phyloP scores from a whole-genome alignment of 305 asterid genomes.

The Caryopteris hybrid region DNA sequence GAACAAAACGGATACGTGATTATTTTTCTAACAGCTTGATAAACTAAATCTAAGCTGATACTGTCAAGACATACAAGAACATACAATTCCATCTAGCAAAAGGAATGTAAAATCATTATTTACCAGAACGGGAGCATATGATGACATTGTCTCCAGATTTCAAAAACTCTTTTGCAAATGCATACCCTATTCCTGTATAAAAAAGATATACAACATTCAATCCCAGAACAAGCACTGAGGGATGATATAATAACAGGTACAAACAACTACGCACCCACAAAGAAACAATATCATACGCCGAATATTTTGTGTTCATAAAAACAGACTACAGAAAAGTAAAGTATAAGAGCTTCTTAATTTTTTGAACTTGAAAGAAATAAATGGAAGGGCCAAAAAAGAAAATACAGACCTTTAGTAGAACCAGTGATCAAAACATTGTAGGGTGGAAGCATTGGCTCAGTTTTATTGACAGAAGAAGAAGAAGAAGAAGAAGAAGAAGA shows the following conservation, averaged over 20 bases:
- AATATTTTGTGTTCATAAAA: background rate
- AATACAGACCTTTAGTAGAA: constrained; percentile 58
- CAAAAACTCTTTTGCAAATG: constrained; percentile 88
- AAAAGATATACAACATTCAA: background rate
- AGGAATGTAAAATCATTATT: background rate
- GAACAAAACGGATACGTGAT: too few species aligned
- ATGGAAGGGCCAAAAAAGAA: background rate
- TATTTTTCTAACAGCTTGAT: background rate
- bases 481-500: constrained; percentile 20
- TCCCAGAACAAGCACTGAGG: background rate
- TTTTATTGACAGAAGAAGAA: constrained; percentile 16
- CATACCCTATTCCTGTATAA: constrained; percentile 86
- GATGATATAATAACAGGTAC: background rate
- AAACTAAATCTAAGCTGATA: background rate
- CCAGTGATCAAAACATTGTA: constrained; percentile 80
- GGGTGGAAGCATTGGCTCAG: constrained; percentile 75
- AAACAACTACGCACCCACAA: background rate
- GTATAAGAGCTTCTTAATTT: background rate
- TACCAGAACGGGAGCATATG: constrained; percentile 90
- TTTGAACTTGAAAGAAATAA: background rate
- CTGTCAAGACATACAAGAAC: background rate
- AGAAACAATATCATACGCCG: background rate
- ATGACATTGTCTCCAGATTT: constrained; percentile 88
- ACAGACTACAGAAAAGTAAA: too few species aligned
- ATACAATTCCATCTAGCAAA: too few species aligned